Base-by-base conservation (phyloP, 169 alveolate species). In the Plasmodium cynomolgi region DNA sequence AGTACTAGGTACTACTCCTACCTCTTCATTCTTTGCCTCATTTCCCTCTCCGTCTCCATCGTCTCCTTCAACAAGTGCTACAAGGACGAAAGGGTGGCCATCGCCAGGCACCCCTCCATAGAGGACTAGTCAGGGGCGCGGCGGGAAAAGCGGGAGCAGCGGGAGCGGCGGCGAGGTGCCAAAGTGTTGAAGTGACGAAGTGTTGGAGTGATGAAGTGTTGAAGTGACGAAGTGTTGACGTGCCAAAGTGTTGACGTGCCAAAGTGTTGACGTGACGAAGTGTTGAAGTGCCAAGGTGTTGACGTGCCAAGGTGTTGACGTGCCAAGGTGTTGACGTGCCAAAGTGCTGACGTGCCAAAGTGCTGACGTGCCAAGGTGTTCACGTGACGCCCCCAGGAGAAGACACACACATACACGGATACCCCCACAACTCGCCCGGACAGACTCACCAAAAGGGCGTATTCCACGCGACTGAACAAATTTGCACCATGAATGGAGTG, bases 21-120 rank as follows among this genome's bases (percentile, higher is more conserved):
- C 26, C 37, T 90, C 15, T 90, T 90, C 54, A 80, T 90, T 47
- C 26, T 56, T 0, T 80, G 82, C 47, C 13, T 90, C 20, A 26
- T 90, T 44, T 90, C 91, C 20, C 29, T 31, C 9, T 58, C 34
- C 26, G 3, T 39, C 1, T 90, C 94, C 50, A 39, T 90, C 47
- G 17, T 90, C 15, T 72, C 34, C 71, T 50, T 81, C 37, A 81
- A 26, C 54, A 62, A 26, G 8, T 80, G 68, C 23, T 81, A 71
- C 33, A 37, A 41, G 20, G 84, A 90, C 1, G 81, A 77, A 34
- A 23, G 31, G 20, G 90, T 44, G 1, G 23, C 73, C 26, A 34
- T 83, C 15, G 83, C 62, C 9, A 62, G 77, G 37, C 77, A 68
- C 39, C 41, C 37, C 77, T 68, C 77, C n/a, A n/a, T 68, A n/a